Conservation (phyloP, 2,329 filamentous ascomycete species). For the Sporothrix inflata region DNA sequence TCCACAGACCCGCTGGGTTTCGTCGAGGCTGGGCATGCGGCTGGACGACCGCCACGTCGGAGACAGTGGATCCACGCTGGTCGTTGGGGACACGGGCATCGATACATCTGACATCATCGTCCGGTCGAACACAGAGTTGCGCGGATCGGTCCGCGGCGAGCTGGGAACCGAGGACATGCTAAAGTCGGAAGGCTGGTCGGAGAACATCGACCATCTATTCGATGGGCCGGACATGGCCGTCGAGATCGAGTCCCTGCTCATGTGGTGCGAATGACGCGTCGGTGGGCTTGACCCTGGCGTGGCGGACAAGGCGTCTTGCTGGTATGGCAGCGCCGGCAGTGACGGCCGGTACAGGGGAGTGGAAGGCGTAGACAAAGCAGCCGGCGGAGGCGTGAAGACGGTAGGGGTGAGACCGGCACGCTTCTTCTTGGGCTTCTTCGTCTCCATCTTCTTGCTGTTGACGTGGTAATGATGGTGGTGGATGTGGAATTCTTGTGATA, state of each 20-base stretch:
- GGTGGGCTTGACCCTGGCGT: slow-evolving; percentile 36
- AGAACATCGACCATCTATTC: slow-evolving; percentile 67
- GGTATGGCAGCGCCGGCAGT: slow-evolving; percentile 45
- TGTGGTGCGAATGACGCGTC: slow-evolving; percentile 47
- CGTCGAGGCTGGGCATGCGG: slow-evolving; percentile 50
- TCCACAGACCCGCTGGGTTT: not conserved
- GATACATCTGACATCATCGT: slow-evolving; percentile 66
- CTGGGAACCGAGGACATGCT: slow-evolving; percentile 74
- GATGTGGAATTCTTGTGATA: slow-evolving; percentile 81
- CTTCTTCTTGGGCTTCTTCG: slow-evolving; percentile 71
- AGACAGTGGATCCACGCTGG: slow-evolving; percentile 70
- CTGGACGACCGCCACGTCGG: slow-evolving; percentile 58
- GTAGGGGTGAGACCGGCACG: slow-evolving; percentile 65
- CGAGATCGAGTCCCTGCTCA: slow-evolving; percentile 56
- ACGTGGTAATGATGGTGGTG: slow-evolving; percentile 87
- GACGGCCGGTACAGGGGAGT: slow-evolving; percentile 44
- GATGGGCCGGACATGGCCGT: slow-evolving; percentile 46
- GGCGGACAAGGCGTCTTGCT: slow-evolving; percentile 26
- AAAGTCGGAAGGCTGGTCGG: slow-evolving; percentile 65
- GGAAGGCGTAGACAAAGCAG: slow-evolving; percentile 45
- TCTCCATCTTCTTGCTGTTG: slow-evolving; percentile 59
- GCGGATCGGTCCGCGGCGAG: slow-evolving; percentile 76
- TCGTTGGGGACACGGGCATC: slow-evolving; percentile 79
- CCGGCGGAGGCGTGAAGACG: slow-evolving; percentile 61
- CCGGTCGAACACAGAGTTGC: slow-evolving; percentile 78